These are phyloP conservation scores for Petunia axillaris DNA, from an alignment of 257 asterid species.

Conservation along the genomic window DNA sequence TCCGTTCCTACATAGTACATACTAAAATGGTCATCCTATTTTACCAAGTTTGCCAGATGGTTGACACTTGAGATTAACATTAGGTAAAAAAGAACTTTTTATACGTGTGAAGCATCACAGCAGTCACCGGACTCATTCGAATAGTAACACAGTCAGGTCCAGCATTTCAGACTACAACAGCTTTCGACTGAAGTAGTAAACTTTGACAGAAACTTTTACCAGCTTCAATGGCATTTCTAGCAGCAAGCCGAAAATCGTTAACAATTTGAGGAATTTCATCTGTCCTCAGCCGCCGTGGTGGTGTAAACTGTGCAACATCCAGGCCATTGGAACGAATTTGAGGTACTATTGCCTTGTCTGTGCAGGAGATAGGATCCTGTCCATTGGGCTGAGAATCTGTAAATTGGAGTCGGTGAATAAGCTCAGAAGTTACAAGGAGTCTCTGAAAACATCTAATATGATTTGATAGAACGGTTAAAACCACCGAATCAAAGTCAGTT, in stretches of 20 bases:
- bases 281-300: slow-evolving; percentile 60
- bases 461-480: not conserved
- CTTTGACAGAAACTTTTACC: slow-evolving; percentile 40
- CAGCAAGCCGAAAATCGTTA: slow-evolving; percentile 70
- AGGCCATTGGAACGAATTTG: slow-evolving; percentile 49
- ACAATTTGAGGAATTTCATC: slow-evolving; percentile 69
- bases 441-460: not conserved
- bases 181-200: not conserved
- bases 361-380: slow-evolving; percentile 69
- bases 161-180: not conserved
- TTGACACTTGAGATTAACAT: too few relatives aligned
- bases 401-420: not conserved
- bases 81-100: too few relatives aligned
- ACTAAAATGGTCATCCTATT: not conserved
- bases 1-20: not conserved
- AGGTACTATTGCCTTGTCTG: slow-evolving; percentile 52
- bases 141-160: not conserved
- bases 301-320: slow-evolving; percentile 46
- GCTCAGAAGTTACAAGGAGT: not conserved
- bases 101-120: too few relatives aligned
- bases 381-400: slow-evolving; percentile 71
- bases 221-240: slow-evolving; percentile 79
- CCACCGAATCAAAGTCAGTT: not conserved
- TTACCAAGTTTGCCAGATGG: not conserved
- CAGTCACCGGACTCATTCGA: too few relatives aligned